Evolutionary conservation across 2,329 filamentous ascomycete genomes (phyloP).

Genomic region (Zymoseptoria pseudotritici): DNA sequence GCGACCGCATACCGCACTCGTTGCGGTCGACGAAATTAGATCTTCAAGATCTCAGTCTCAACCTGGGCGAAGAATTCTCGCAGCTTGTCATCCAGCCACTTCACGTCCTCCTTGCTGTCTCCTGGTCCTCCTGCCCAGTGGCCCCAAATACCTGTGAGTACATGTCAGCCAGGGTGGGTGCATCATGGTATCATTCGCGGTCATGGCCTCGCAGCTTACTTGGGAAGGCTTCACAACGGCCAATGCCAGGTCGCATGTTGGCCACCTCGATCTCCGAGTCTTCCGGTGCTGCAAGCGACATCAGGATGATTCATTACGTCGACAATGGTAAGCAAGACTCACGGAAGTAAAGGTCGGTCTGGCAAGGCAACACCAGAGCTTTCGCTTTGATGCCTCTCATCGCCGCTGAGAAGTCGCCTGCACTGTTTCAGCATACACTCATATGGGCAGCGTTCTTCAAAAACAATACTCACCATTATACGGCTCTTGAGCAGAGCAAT

Average conservation of each 20-base stretch:
- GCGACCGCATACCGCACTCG: too few species aligned
- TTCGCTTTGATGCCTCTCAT: slow-evolving; percentile 66
- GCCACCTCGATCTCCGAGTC: slow-evolving; percentile 68
- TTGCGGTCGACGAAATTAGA: not conserved
- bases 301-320: slow-evolving; percentile 5
- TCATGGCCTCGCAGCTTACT: not conserved
- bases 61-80: slow-evolving; percentile 42
- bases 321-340: slow-evolving; percentile 26
- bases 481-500: slow-evolving; percentile 60
- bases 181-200: not conserved
- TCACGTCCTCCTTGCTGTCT: slow-evolving; percentile 60
- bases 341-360: slow-evolving; percentile 76
- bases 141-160: slow-evolving; percentile 36
- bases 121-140: slow-evolving; percentile 50
- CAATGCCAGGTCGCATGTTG: slow-evolving; percentile 53
- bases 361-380: slow-evolving; percentile 60
- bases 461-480: slow-evolving; percentile 44
- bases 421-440: slow-evolving; percentile 19
- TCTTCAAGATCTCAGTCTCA: not conserved
- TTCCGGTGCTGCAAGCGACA: slow-evolving; percentile 49
- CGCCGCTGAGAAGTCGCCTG: slow-evolving; percentile 36
- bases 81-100: slow-evolving; percentile 62
- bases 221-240: slow-evolving; percentile 37
- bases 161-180: slow-evolving; percentile 10
- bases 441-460: not conserved